A percentile compares a stretch with the other conserved stretches of the same genome.
These are phyloP conservation scores for Sarocladium kiliense DNA, from an alignment of 2,329 filamentous ascomycete genomes.

Conservation along the genomic window DNA sequence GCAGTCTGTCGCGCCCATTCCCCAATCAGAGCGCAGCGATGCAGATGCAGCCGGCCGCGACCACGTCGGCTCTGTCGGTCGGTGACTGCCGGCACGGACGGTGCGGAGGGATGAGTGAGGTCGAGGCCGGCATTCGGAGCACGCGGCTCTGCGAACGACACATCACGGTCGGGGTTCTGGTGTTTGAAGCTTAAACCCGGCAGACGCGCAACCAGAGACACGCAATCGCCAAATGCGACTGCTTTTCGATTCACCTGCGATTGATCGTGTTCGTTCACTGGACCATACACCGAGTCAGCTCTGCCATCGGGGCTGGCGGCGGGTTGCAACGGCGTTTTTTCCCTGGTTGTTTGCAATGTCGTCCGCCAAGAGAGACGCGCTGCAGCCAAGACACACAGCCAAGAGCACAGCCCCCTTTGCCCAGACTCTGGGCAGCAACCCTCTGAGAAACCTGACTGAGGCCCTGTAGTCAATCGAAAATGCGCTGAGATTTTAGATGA, in stretches of 20 bases:
- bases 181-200: too few relatives aligned
- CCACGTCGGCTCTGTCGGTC: not conserved
- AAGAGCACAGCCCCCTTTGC: slow-evolving; percentile 9
- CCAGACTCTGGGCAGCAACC: slow-evolving; percentile 2
- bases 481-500: not conserved
- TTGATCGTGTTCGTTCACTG: not conserved
- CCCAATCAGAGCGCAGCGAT: not conserved
- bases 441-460: not conserved
- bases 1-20: not conserved
- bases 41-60: not conserved
- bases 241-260: not conserved
- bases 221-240: too few relatives aligned
- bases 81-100: not conserved
- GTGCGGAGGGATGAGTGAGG: not conserved
- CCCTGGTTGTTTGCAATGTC: not conserved
- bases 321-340: slow-evolving; percentile 1
- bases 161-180: not conserved
- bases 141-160: too few relatives aligned
- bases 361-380: not conserved
- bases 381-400: slow-evolving; percentile 5
- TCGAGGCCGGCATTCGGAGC: not conserved
- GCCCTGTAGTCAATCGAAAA: not conserved
- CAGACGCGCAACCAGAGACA: too few relatives aligned
- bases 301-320: not conserved
- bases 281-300: not conserved